These are phyloP conservation scores for Theileria sp. DNA, from an alignment of 169 alveolate species.

Conservation along the genomic window DNA sequence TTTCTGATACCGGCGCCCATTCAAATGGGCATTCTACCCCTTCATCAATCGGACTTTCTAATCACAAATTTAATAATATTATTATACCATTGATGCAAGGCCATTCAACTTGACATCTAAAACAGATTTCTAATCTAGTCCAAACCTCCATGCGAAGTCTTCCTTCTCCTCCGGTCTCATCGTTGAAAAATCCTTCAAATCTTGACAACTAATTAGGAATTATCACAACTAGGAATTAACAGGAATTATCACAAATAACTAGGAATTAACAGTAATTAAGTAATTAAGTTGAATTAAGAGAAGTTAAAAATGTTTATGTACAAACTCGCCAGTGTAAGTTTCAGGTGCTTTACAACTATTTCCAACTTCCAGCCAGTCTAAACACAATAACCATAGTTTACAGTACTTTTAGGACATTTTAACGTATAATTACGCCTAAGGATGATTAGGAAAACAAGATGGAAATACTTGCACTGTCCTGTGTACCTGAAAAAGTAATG, in stretches of 20 bases:
- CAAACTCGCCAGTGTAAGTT: slow-evolving; percentile 43
- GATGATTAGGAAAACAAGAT: neutral
- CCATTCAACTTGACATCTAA: slow-evolving; percentile 74
- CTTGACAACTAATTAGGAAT: slow-evolving; percentile 18
- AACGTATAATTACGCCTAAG: slow-evolving; percentile 34
- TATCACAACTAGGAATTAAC: no score
- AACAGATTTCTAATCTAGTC: neutral
- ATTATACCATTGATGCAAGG: slow-evolving; percentile 66
- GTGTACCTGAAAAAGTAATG: slow-evolving; percentile 15
- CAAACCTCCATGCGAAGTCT: slow-evolving; percentile 48
- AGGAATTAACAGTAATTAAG: neutral
- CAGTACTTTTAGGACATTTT: slow-evolving; percentile 57
- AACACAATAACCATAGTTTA: neutral
- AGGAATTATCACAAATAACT: no score
- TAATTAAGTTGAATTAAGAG: no score
- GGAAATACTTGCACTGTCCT: slow-evolving; percentile 30
- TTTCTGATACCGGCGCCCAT: slow-evolving; percentile 62
- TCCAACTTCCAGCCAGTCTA: slow-evolving; percentile 11
- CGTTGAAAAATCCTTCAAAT: slow-evolving; percentile 21
- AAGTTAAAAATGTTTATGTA: neutral
- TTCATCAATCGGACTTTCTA: slow-evolving; percentile 23
- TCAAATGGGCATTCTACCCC: slow-evolving; percentile 60
- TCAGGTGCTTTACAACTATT: slow-evolving; percentile 48
- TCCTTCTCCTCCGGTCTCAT: slow-evolving; percentile 26
- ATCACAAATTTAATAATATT: neutral